phyloP scores from a whole-genome alignment of 2,329 filamentous ascomycete species.

The Scleromitrula shiraiana region DNA sequence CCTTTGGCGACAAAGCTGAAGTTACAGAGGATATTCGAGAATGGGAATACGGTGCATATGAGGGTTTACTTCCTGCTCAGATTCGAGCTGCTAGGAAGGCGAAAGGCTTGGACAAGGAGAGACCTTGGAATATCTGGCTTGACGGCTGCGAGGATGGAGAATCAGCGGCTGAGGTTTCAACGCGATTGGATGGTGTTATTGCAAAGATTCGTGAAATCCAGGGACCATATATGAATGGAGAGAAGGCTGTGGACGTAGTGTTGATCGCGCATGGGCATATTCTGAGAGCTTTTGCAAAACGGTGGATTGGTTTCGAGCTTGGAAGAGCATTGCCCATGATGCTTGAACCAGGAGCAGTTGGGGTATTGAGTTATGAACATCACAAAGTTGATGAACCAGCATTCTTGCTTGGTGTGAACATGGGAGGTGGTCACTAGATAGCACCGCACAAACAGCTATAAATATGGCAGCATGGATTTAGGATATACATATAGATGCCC shows the following conservation, averaged over 20 bases:
- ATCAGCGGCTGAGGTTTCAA: constrained; percentile 39
- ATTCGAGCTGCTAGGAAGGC: constrained; percentile 34
- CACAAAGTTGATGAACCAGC: constrained; percentile 32
- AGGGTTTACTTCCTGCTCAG: constrained; percentile 38
- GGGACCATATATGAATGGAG: constrained; percentile 35
- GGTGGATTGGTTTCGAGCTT: constrained; percentile 42
- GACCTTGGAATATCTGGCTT: constrained; percentile 43
- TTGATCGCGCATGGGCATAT: constrained; percentile 42
- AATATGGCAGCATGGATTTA: background rate
- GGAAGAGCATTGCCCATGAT: constrained; percentile 30
- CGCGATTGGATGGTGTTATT: constrained; percentile 42
- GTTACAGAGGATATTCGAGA: constrained; percentile 39
- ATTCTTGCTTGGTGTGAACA: constrained; percentile 31
- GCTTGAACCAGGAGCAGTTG: constrained; percentile 34
- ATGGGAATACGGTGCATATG: constrained; percentile 44
- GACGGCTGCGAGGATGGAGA: constrained; percentile 45
- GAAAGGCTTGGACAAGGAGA: constrained; percentile 37
- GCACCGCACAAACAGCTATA: background rate
- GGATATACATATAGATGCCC: too few relatives aligned
- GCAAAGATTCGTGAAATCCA: constrained; percentile 41
- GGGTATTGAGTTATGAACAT: constrained; percentile 32
- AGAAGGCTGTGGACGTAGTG: constrained; percentile 40
- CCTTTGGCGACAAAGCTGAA: constrained; percentile 25
- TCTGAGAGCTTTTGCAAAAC: constrained; percentile 44
- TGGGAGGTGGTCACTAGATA: constrained; percentile 16